These are phyloP conservation scores for Oryza glumipatula DNA, from an alignment of 176 grass and related monocot genomes.

Conservation along the genomic window DNA sequence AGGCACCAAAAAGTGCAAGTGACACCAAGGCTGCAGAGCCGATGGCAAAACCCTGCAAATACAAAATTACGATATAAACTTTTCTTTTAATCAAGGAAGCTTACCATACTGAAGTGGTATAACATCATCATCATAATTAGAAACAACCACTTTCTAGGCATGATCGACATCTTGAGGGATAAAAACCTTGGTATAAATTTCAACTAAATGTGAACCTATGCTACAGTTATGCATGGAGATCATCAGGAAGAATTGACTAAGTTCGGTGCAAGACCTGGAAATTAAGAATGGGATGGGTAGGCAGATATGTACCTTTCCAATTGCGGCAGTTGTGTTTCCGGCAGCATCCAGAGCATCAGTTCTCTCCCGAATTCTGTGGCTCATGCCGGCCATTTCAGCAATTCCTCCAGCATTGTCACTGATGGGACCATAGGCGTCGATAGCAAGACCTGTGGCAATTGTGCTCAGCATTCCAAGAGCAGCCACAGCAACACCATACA, in stretches of 20 bases:
- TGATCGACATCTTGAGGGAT: neutral
- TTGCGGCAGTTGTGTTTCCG: slow-evolving; percentile 57
- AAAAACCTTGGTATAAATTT: neutral
- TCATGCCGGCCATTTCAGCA: slow-evolving; percentile 76
- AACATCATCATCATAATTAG: neutral
- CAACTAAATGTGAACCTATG: neutral
- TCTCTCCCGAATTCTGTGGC: slow-evolving; percentile 57
- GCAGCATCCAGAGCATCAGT: slow-evolving; percentile 60
- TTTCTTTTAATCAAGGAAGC: neutral
- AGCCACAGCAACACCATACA: slow-evolving; percentile 74
- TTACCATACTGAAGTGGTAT: neutral
- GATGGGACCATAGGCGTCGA: slow-evolving; percentile 70
- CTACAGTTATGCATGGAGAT: neutral
- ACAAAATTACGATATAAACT: neutral
- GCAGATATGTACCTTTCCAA: slow-evolving; percentile 45
- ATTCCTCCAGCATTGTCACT: slow-evolving; percentile 72
- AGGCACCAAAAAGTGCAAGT: slow-evolving; percentile 85
- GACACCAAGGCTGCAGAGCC: slow-evolving; percentile 87
- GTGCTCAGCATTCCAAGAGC: slow-evolving; percentile 79
- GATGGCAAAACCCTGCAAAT: slow-evolving; percentile 78
- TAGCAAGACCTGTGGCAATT: slow-evolving; percentile 63
- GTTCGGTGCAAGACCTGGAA: neutral
- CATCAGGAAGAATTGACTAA: neutral
- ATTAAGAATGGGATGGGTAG: neutral
- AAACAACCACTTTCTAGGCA: slow-evolving; percentile 23